Evolutionary conservation across 768 basidiomycete genomes (phyloP), one percentile per base, ranked within the genome.

Genomic region (Kwoniella mangroviensis): DNA sequence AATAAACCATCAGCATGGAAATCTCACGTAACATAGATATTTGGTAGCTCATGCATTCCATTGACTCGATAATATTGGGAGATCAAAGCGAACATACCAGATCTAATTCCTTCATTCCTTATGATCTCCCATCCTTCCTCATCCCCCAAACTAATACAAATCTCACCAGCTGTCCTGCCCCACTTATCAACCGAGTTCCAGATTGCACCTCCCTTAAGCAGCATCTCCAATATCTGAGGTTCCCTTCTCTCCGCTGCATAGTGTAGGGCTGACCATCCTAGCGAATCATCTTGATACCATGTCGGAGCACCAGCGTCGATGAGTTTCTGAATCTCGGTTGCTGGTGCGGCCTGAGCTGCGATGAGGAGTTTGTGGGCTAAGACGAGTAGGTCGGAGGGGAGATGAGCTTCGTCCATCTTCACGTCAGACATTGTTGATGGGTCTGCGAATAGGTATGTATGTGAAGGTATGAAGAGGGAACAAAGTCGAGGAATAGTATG

Each of bases 141-240:
- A 75, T 94, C 88, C 75, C 96, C 95, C 82, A 91, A 87, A 9
- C 94, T 96, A 40, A 94, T 85, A 12, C 94, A 91, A 61, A 98
- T 88, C 75, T 98, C 96, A 10, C 90, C 94, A 0, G 97, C 92
- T 9, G 93, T 96, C 76, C 90, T 88, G 52, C 89, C 88, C 68
- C 90, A 83, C 69, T 89, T 87, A 79, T 97, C 93, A 72, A 91
- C 93, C 91, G 92, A 87, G 82, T 95, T 97, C 97, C 97, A 99
- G 0, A 93, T 80, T 1, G 93, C 94, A 13, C 96, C 94, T 65
- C 88, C 86, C n/a, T 89, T 86, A 28, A 99, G 86, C 42, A 98
- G 85, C 6, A 87, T 78, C 63, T 87, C 86, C 12, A 91, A 86
- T 17, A 96, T 84, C n/a, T 86, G 85, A 2, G 86, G 79, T 73